These are phyloP conservation scores for Phytophthora melonis DNA, from an alignment of 352 stramenopile species.

Conservation along the genomic window DNA sequence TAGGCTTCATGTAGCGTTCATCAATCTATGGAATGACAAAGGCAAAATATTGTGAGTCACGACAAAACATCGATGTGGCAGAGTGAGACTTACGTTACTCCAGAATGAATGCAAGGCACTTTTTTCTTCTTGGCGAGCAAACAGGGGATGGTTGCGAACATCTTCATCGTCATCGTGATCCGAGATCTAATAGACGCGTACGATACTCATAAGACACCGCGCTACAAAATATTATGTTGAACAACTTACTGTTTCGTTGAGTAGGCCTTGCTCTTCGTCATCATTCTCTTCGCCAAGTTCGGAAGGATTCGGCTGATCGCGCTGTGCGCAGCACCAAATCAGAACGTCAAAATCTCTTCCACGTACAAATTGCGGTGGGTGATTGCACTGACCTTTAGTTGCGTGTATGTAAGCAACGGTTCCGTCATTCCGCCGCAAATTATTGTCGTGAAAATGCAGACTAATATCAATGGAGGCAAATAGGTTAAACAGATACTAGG, in stretches of 20 bases:
- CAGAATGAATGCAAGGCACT: conserved; percentile 69
- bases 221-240: background rate
- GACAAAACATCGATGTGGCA: background rate
- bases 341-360: background rate
- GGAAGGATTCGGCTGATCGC: conserved; percentile 23
- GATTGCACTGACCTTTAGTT: conserved; percentile 59
- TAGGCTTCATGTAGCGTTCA: conserved; percentile 72
- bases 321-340: conserved; percentile 14
- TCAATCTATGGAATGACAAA: conserved; percentile 49
- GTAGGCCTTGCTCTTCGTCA: conserved; percentile 58
- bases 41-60: background rate
- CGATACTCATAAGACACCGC: background rate
- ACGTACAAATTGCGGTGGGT: background rate
- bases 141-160: conserved; percentile 27
- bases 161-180: conserved; percentile 52
- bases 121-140: conserved; percentile 32
- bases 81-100: conserved; percentile 51
- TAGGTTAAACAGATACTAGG: conserved; percentile 3
- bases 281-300: conserved; percentile 38
- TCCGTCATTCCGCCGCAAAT: conserved; percentile 94
- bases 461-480: conserved; percentile 22
- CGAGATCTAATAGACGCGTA: conserved; percentile 36
- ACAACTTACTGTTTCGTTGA: conserved; percentile 42
- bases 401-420: conserved; percentile 85
- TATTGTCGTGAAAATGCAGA: conserved; percentile 97